phyloP scores from a whole-genome alignment of 2,329 filamentous ascomycete species.

The Cryphonectria radicalis region DNA sequence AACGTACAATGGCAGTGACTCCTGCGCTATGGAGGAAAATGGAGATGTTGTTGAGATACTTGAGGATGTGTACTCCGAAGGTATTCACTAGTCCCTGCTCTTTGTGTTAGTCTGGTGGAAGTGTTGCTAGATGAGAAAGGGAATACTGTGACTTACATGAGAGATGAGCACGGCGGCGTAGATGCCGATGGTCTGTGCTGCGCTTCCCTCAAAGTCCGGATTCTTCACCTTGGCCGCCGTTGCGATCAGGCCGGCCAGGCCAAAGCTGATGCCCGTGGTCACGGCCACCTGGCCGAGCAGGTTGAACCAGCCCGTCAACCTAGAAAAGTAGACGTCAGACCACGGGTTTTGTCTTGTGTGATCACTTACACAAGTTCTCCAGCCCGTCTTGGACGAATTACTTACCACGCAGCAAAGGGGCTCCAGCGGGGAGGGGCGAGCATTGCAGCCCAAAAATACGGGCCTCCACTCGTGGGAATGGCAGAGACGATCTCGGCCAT shows the following conservation, averaged over 20 bases:
- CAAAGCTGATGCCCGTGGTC: conserved; percentile 48
- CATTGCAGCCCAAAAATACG: conserved; percentile 65
- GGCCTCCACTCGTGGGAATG: conserved; percentile 61
- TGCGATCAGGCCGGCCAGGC: conserved; percentile 44
- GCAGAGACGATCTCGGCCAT: conserved; percentile 66
- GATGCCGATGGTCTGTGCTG: conserved; percentile 59
- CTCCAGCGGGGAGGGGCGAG: conserved; percentile 52
- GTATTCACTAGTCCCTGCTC: conserved; percentile 54
- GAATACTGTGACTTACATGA: neutral
- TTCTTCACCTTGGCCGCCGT: conserved; percentile 44
- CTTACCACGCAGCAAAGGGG: conserved; percentile 42
- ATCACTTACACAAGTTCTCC: neutral
- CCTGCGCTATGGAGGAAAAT: conserved; percentile 60
- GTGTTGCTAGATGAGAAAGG: neutral
- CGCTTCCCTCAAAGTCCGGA: conserved; percentile 44
- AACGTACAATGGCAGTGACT: conserved; percentile 47
- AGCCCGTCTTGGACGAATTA: neutral
- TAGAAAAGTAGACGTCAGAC: conserved; percentile 3
- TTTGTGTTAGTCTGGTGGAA: conserved; percentile 38
- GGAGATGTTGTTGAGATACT: conserved; percentile 60
- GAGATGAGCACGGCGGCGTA: conserved; percentile 60
- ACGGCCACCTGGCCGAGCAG: conserved; percentile 46
- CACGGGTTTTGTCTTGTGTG: too few relatives aligned
- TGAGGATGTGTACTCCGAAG: conserved; percentile 59
- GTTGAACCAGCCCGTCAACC: conserved; percentile 48